Conservation (phyloP, 2,329 filamentous ascomycete genomes). For the Sarocladium strictum region DNA sequence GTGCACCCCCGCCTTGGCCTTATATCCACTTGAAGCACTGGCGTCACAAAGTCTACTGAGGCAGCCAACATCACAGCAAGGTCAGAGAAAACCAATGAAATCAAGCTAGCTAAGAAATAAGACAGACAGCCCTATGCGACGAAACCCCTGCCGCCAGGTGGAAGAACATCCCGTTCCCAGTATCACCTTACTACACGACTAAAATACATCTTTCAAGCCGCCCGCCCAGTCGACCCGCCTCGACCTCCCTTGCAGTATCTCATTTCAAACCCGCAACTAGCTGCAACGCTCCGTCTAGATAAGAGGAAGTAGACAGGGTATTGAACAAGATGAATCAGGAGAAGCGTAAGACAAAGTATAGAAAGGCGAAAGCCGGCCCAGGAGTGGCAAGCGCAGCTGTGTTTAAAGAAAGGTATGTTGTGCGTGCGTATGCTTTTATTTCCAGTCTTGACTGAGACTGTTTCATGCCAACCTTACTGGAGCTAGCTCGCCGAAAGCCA, state of each 20-base stretch:
- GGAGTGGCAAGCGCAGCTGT: not conserved
- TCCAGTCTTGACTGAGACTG: not conserved
- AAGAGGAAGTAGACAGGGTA: not conserved
- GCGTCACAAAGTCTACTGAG: too few relatives aligned
- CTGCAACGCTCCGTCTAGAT: slow-evolving; percentile 5
- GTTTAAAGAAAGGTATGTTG: not conserved
- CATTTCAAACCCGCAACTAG: not conserved
- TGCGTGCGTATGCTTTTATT: not conserved
- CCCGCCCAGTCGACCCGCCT: not conserved
- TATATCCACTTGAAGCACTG: too few relatives aligned
- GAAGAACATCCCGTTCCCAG: slow-evolving; percentile 5
- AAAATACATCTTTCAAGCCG: slow-evolving; percentile 4
- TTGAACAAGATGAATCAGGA: not conserved
- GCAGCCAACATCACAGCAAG: not conserved
- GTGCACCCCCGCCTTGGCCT: too few relatives aligned
- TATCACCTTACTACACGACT: slow-evolving; percentile 6
- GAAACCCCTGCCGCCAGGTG: slow-evolving; percentile 11
- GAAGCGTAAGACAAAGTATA: slow-evolving; percentile 1
- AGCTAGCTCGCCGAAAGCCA: slow-evolving; percentile 5
- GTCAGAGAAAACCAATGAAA: slow-evolving; percentile 25
- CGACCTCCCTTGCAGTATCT: not conserved
- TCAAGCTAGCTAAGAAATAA: slow-evolving; percentile 34
- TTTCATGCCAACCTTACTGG: not conserved
- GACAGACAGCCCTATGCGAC: slow-evolving; percentile 24
- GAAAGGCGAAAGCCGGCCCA: not conserved